A percentile compares a stretch with the other conserved stretches of the same genome.
phyloP scores from a whole-genome alignment of 495 filamentous ascomycete species.

The Talaromyces nanjingensis region DNA sequence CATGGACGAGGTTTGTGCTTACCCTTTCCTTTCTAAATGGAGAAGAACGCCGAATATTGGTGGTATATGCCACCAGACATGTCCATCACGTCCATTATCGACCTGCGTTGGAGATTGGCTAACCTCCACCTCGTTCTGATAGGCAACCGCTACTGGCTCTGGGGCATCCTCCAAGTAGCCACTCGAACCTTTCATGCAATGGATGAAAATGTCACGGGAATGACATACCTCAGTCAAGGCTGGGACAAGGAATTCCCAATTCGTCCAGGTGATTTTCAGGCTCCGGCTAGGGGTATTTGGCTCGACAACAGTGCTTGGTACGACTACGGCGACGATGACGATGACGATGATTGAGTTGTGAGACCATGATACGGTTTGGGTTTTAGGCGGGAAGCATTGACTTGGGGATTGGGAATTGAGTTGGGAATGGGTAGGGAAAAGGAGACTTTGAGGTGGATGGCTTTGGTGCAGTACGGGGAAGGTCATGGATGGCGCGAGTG shows the following conservation, averaged over 20 bases:
- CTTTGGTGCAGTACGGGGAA: too few relatives aligned
- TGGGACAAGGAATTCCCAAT: background rate
- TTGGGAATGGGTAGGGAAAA: background rate
- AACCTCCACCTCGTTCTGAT: background rate
- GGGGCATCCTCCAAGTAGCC: background rate
- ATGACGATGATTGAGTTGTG: background rate
- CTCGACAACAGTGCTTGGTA: background rate
- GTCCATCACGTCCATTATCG: background rate
- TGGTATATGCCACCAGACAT: background rate
- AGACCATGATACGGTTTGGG: background rate
- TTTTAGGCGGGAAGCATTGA: background rate
- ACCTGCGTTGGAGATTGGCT: background rate
- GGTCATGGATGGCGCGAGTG: too few relatives aligned
- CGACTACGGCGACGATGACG: background rate
- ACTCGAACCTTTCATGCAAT: background rate
- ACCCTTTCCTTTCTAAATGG: background rate
- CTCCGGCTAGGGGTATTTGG: background rate
- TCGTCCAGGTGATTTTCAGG: background rate
- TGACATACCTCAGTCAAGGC: background rate
- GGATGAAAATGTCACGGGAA: background rate
- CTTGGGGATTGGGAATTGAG: background rate
- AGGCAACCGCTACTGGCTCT: constrained; percentile 1
- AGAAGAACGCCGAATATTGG: too few relatives aligned
- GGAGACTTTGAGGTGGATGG: background rate
- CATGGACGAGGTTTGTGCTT: background rate